Base-by-base conservation (phyloP, 2,329 filamentous ascomycete species). In the Colletotrichum melonis region DNA sequence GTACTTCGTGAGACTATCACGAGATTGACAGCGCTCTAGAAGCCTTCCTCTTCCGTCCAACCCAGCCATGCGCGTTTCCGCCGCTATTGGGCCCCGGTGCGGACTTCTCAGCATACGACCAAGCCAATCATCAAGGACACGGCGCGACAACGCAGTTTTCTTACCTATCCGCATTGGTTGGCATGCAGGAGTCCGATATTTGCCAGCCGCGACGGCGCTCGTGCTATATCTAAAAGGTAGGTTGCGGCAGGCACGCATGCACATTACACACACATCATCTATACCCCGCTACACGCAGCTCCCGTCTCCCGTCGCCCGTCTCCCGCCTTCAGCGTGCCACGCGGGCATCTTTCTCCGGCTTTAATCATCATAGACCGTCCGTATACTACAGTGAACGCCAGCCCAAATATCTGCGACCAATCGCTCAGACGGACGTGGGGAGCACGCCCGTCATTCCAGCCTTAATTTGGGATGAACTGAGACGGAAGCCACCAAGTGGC, bases 31-130 rank as follows among this genome's bases (percentile, higher is more conserved):
- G 63, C 63, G 32, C 56, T 72, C 69, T 63, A 56, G 69, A 71
- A 71, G 63, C 63, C 32, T 71, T 71, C 69, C 63, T 60, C 55
- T 66, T 66, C 62, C 19, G 68, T 68, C 49, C 26, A 2, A 24
- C 4, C 30, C 28, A 16, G 16, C 38, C 38, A 42, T 42, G 38
- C 38, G 38, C 38, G 38, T 42, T 42, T 42, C 38, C 14, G 38
- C 38, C 38, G 38, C 38, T 42, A 42, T 42, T 42, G 38, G 14
- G 5, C 16, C 14, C 38, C 14, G 38, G 5, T 42, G 38, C 38
- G 38, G 14, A 42, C 14, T 42, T 19, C 5, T 7, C 38, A 22
- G n/a, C 54, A 19, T 35, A 26, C 32, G 49, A 42, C 38, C 38
- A 42, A 26, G 24, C 46, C 49, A 57, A 38, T 62, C 57, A 38